These are phyloP conservation scores for Tardiomyces depauwii DNA, from an alignment of 1,139 yeast genomes.

Conservation along the genomic window DNA sequence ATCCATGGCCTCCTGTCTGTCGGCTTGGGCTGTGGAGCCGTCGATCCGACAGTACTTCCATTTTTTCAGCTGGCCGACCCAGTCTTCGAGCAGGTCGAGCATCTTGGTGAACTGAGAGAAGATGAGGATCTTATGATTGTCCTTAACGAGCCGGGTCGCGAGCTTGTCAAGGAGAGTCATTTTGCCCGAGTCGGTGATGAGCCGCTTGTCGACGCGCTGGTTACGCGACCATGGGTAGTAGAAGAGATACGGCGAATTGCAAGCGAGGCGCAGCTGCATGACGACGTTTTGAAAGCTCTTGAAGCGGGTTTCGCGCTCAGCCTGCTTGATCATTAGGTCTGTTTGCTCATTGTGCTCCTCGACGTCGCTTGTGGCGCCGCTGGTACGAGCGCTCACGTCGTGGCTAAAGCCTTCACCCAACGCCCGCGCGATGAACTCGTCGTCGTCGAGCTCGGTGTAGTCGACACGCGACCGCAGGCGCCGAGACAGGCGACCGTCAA, in stretches of 20 bases:
- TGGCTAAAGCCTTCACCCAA: background rate
- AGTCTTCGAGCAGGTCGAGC: constrained; percentile 67
- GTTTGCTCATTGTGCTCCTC: constrained; percentile 1
- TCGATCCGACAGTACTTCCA: constrained; percentile 55
- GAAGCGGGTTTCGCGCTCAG: constrained; percentile 25
- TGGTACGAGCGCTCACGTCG: background rate
- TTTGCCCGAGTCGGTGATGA: constrained; percentile 53
- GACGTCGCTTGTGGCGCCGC: background rate
- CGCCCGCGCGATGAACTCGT: constrained; percentile 5
- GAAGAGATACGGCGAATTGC: constrained; percentile 76
- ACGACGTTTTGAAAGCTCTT: constrained; percentile 52
- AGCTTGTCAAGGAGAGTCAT: constrained; percentile 58
- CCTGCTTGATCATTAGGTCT: constrained; percentile 11
- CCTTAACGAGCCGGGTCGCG: constrained; percentile 35
- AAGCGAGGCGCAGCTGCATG: constrained; percentile 76
- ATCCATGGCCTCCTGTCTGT: constrained; percentile 53
- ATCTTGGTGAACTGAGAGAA: constrained; percentile 78
- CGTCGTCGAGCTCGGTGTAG: constrained; percentile 7
- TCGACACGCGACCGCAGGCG: background rate
- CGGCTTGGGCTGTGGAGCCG: constrained; percentile 57
- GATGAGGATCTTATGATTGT: constrained; percentile 57
- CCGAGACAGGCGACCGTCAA: background rate
- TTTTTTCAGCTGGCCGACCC: constrained; percentile 38
- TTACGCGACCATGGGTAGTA: constrained; percentile 61
- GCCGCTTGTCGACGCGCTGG: constrained; percentile 28